phyloP scores from a whole-genome alignment of 306 rosid species.

The Casuarina equisetifolia region DNA sequence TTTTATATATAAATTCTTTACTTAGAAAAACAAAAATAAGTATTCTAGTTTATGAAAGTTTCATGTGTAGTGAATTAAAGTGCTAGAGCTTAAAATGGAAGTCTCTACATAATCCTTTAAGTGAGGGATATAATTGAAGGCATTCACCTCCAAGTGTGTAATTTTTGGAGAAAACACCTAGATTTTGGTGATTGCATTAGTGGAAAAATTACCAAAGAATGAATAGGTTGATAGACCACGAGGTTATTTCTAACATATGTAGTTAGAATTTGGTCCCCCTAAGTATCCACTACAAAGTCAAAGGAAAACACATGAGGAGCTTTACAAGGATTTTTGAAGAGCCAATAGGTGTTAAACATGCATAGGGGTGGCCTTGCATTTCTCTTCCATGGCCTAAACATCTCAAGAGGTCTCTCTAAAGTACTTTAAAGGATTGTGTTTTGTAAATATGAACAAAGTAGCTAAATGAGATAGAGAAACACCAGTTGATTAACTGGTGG shows the following conservation, averaged over 20 bases:
- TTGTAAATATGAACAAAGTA: constrained; percentile 49
- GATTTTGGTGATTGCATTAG: constrained; percentile 37
- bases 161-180: constrained; percentile 34
- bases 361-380: constrained; percentile 26
- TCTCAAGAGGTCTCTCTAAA: constrained; percentile 44
- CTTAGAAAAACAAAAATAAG: too few species aligned
- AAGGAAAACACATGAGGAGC: constrained; percentile 47
- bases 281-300: constrained; percentile 14
- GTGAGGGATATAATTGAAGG: background rate
- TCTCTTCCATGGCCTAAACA: constrained; percentile 35
- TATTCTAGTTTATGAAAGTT: too few species aligned
- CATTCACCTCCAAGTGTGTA: constrained; percentile 27
- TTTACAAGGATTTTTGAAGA: constrained; percentile 35
- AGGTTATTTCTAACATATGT: constrained; percentile 31
- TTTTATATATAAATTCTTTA: too few species aligned
- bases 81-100: too few species aligned
- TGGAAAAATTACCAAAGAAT: constrained; percentile 34
- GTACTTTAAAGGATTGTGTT: constrained; percentile 28
- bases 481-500: constrained; percentile 45
- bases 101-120: too few species aligned
- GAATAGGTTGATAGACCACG: constrained; percentile 38
- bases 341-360: constrained; percentile 48
- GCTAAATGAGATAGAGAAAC: constrained; percentile 54
- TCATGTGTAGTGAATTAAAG: too few species aligned
- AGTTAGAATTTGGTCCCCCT: constrained; percentile 1